Evolutionary conservation across 805 yeast genomes (phyloP), one percentile per base, ranked within the genome.

Genomic region (Priceomyces melissophilus): DNA sequence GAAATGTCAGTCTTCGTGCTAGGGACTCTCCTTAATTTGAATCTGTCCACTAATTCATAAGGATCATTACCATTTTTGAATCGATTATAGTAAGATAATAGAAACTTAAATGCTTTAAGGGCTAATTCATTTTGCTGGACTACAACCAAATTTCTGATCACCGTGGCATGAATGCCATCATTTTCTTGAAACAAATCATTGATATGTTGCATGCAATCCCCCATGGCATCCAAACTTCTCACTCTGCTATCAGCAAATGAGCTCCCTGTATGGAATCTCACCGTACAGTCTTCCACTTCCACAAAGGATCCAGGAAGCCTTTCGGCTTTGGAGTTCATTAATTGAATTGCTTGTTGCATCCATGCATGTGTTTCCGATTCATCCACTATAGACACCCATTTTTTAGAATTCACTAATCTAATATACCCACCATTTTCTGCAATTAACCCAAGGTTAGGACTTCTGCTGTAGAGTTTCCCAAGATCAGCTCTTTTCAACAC

Each of bases 371-470:
- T 61, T 25, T 69, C 76, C 0, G 44, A 35, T 45, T 78, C 78
- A 42, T 78, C 76, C 25, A 79, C 78, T 15, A 84, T 68, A 2
- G 84, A 72, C 36, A 75, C 62, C 95, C 95, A 87, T 10, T 68
- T 61, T 11, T 68, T 61, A 20, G 67, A 48, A 14, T 76, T 72
- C 11, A 75, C 73, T 13, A 79, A 53, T 57, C 76, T 81, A 27
- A 91, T 72, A 53, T 76, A 87, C 0, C 88, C 95, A 29, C 98
- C 98, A 55, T 84, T 82, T 60, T 90, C 98, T 1, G 96, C 95
- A 47, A 91, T 81, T 39, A 91, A 67, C 0, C 97, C 97, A 25
- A 90, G 54, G 31, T 78, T 78, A 1, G 84, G 78, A 3, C 80
- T 73, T 49, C 87, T 75, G 13, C 83, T 71, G 63, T 82, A 89